Evolutionary conservation across 495 filamentous ascomycete genomes (phyloP), one percentile per base, ranked within the genome.

Genomic region (Aspergillus steynii): DNA sequence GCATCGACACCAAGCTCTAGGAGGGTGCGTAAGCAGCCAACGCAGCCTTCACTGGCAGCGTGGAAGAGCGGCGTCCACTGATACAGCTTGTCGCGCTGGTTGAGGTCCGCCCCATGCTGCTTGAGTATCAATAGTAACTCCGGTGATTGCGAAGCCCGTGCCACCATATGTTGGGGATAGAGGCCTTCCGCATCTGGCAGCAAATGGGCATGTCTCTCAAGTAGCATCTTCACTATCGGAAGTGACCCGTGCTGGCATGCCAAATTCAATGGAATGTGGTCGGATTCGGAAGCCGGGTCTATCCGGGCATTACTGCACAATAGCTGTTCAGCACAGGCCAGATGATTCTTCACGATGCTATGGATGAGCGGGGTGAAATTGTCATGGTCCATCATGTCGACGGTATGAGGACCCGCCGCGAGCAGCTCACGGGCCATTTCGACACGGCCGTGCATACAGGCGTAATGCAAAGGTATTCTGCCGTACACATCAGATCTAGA

Each of bases 41-140:
- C 90, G 68, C 95, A 96, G 29, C 95, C 95, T 80, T 99, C 95
- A 67, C 94, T 96, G 10, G 94, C 95, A 10, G 95, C 94, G 73
- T 99, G 93, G 64, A 99, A 95, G 1, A 99, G 77, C 1, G 95
- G 92, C 3, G 95, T 98, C 95, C 95, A 99, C 60, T 93, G 92
- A 60, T 98, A 97, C 14, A 99, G 79, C 72, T 96, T 97, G 73
- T 99, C 95, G 34, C 88, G 80, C 71, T 98, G 93, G 71, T 99
- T 84, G 29, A 98, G 80, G 69, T 98, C 88, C n/a, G 92, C 95
- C 7, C 93, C 93, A 68, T 96, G 91, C 37, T 88, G 77, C 69
- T 93, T 87, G 26, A 99, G 80, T 29, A 96, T 78, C 31, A 92
- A 76, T 0, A 99, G 78, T 29, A 96, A 81, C 48, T 89, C 79